A percentile compares a stretch with the other conserved stretches of the same genome.
phyloP scores from a whole-genome alignment of 768 basidiomycete genomes.

The Tylopilus plumbeoviolaceoides region DNA sequence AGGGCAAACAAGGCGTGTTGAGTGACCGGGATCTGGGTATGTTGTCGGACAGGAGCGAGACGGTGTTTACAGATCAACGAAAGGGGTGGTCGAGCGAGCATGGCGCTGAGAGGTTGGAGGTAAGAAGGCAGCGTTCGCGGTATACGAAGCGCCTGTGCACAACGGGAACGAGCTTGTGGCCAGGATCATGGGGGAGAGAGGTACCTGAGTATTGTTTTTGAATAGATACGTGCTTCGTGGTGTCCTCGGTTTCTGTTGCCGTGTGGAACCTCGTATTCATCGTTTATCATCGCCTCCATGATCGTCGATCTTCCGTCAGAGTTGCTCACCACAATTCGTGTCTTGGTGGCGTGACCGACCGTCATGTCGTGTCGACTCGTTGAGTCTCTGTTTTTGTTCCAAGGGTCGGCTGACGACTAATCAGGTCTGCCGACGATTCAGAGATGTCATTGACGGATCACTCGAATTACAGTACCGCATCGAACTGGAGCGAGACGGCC shows the following conservation, averaged over 20 bases:
- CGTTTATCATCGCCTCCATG: background rate
- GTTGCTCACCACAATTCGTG: slow-evolving; percentile 10
- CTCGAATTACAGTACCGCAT: slow-evolving; percentile 36
- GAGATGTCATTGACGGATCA: slow-evolving; percentile 21
- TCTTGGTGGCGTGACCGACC: slow-evolving; percentile 6
- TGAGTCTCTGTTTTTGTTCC: background rate
- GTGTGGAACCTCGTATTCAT: background rate
- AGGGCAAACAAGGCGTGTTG: too few species aligned
- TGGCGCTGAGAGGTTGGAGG: too few species aligned
- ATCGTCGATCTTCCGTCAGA: slow-evolving; percentile 17
- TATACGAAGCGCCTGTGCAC: slow-evolving; percentile 64
- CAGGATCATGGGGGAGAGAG: too few species aligned
- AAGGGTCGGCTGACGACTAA: background rate
- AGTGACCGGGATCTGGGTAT: too few species aligned
- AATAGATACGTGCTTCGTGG: too few species aligned
- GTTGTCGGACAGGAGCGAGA: too few species aligned
- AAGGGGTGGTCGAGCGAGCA: too few species aligned
- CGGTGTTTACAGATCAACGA: too few species aligned
- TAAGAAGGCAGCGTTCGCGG: slow-evolving; percentile 78
- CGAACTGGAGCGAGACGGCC: slow-evolving; percentile 36
- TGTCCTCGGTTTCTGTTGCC: slow-evolving; percentile 45
- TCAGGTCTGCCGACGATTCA: slow-evolving; percentile 23
- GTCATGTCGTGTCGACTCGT: slow-evolving; percentile 13
- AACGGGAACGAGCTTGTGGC: too few species aligned
- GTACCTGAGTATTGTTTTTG: too few species aligned